Percentiles rank a stretch among this genome's conserved stretches.
Conservation (phyloP, 1,284 basidiomycete species). For the Microbotryum silenes-acaulis region DNA sequence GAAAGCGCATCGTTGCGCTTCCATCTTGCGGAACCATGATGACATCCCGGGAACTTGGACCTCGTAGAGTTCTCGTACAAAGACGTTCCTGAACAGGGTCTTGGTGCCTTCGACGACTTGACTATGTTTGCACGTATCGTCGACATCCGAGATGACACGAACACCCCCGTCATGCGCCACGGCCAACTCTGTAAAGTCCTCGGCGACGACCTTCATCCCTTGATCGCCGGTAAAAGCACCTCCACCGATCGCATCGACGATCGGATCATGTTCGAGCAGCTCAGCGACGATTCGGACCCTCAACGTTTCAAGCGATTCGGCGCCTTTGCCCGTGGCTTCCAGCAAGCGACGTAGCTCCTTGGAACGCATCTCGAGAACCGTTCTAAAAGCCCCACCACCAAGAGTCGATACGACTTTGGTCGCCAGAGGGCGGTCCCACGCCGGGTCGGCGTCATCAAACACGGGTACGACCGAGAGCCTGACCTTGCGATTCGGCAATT, state of each 20-base stretch:
- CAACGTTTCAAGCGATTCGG: slow-evolving; percentile 6
- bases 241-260: not conserved
- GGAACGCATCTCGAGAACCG: slow-evolving; percentile 16
- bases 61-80: slow-evolving; percentile 54
- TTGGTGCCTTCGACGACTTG: slow-evolving; percentile 39
- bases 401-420: slow-evolving; percentile 17
- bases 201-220: slow-evolving; percentile 10
- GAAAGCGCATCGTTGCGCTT: slow-evolving; percentile 52
- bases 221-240: slow-evolving; percentile 2
- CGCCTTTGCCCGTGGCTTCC: slow-evolving; percentile 10
- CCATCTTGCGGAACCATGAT: slow-evolving; percentile 52
- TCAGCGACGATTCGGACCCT: slow-evolving; percentile 21
- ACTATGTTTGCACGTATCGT: slow-evolving; percentile 74
- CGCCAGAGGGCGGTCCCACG: slow-evolving; percentile 11
- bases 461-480: slow-evolving; percentile 26
- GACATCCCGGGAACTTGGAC: slow-evolving; percentile 69
- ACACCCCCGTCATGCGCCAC: slow-evolving; percentile 41
- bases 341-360: slow-evolving; percentile 11
- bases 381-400: slow-evolving; percentile 32
- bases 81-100: slow-evolving; percentile 45
- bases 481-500: slow-evolving; percentile 29
- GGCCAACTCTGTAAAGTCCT: slow-evolving; percentile 14
- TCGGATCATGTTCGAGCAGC: slow-evolving; percentile 21
- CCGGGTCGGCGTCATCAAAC: not conserved
- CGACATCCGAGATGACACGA: slow-evolving; percentile 83